Base-by-base conservation (phyloP, 1,139 yeast genomes). In the Suhomyces choctaworum region DNA sequence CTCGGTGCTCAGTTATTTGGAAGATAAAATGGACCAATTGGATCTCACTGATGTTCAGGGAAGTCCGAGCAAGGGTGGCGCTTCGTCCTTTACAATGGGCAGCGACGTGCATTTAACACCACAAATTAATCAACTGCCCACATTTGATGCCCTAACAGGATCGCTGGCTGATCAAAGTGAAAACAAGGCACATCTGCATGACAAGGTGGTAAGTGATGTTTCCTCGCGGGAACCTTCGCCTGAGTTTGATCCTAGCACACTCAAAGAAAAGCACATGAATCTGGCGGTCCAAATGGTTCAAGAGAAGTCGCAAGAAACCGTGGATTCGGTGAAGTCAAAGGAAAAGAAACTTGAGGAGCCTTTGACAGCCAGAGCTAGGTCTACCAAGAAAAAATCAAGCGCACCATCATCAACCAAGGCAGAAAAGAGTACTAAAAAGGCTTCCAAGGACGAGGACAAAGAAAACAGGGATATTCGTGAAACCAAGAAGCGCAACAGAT, bases 1-100 rank as follows among this genome's bases (percentile, higher is more conserved):
- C 43, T 64, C 74, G 3, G 75, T 68, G 2, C 58, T 71, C 44
- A 62, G 68, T 47, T 70, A 70, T 42, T 60, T 70, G 50, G 76
- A 70, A 44, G 76, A 70, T 47, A 69, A 65, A 48, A 70, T 70
- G 56, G 75, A 70, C 34, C 59, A 64, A 11, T 56, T 69, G 41
- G 76, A 70, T 31, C 56, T 67, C 39, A 51, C 56, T 10, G 67
- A 62, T 20, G 60, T 50, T 48, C 44, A 45, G 27, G 28, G 24
- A 14, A 54, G 61, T 38, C 62, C 64, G 1, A 37, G 42, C 34
- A 51, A 42, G 37, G 38, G 42, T 26, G 25, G 42, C 21, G 8
- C 40, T 20, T 22, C 36, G 27, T 29, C 45, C 10, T 22, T 38
- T 19, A 20, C 39, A 25, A 27, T 45, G 16, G 36, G 36, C 31